Conservation (phyloP, 176 grass and related monocot species). For the Themeda triandra region DNA sequence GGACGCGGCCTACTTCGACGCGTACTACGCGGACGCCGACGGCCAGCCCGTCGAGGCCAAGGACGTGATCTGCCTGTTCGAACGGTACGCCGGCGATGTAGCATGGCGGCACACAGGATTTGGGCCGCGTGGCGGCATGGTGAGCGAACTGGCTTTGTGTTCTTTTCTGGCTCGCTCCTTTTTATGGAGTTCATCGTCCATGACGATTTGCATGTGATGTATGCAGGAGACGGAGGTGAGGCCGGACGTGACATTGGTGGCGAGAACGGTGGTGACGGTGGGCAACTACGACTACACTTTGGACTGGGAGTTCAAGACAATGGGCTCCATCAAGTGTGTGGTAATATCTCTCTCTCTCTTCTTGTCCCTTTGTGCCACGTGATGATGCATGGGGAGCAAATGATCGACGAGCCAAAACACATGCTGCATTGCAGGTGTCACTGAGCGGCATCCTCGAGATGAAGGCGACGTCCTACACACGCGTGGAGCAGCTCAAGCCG, state of each 20-base stretch:
- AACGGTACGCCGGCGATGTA: constrained; percentile 53
- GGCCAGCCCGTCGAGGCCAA: constrained; percentile 24
- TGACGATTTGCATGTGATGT: neutral
- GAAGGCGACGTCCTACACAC: too few species aligned
- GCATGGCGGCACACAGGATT: constrained; percentile 61
- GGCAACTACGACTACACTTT: too few species aligned
- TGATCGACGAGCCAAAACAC: too few species aligned
- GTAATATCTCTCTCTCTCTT: neutral
- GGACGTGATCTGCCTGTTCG: constrained; percentile 68
- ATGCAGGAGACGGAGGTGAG: neutral
- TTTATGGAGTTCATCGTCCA: too few species aligned
- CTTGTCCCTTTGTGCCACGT: too few species aligned
- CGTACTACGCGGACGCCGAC: constrained; percentile 30
- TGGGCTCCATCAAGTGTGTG: neutral
- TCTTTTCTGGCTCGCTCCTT: too few species aligned
- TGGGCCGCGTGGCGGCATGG: neutral
- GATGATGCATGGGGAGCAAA: too few species aligned
- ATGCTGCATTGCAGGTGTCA: neutral
- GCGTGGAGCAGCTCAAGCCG: too few species aligned
- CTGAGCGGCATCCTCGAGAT: too few species aligned
- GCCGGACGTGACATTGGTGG: neutral
- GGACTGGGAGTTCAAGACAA: neutral
- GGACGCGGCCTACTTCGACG: constrained; percentile 58
- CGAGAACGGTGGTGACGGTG: neutral
- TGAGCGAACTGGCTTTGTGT: neutral